Evolutionary conservation across 2,329 filamentous ascomycete genomes (phyloP), one percentile per base, ranked within the genome.

Genomic region (Phyllosticta citriasiana): DNA sequence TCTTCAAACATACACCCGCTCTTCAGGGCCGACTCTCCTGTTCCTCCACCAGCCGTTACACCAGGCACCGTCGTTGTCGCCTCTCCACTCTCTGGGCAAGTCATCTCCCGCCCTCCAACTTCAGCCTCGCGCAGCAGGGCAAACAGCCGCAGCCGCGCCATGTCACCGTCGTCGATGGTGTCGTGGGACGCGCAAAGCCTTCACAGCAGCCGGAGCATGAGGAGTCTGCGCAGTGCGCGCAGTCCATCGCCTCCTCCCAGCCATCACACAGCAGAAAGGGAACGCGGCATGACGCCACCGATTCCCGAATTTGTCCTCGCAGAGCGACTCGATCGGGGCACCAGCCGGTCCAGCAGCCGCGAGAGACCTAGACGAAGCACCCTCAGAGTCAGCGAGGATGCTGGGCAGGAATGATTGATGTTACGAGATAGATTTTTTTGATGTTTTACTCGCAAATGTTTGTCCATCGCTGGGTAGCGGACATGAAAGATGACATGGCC

Each of bases 1-100:
- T 87, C 91, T 70, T 79, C 84, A 3, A 84, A 91, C 68, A 91
- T 91, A 54, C 88, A 92, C 71, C 88, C 88, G 8, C 79, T 92
- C 2, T 91, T 92, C 76, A 81, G 88, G 63, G 86, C 85, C 5
- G 87, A 89, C 69, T 88, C 84, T 51, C 86, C 86, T 0, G 81
- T 79, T 1, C 87, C 87, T 7, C 85, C 87, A 1, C 83, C 88
- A 0, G 74, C 83, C 5, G 80, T 82, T 1, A 88, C 86, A 0
- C 85, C 87, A 0, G 86, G 87, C 0, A 92, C 88, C 0, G 80
- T 86, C 16, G 86, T 92, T 56, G 78, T 84, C 10, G 88, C 88
- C 0, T 85, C 88, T 2, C 88, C 88, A 0, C 81, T 85, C 51
- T 85, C 85, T 2, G 88, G 84, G 3, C 82, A 86, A 65, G 75